phyloP scores from a whole-genome alignment of 768 basidiomycete genomes.

The Collybia sp. region DNA sequence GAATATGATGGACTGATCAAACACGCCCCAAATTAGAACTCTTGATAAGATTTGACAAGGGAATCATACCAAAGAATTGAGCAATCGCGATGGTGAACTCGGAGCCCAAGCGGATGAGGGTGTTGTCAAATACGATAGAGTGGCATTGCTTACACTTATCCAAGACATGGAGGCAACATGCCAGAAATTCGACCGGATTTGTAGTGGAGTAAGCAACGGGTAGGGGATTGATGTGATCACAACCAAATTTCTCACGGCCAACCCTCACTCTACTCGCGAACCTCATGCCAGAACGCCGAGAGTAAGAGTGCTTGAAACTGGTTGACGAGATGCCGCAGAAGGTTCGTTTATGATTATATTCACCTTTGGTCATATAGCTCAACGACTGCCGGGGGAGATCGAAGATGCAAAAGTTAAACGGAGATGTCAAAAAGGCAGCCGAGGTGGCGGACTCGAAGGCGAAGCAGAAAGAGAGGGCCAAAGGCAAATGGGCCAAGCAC shows the following conservation, averaged over 20 bases:
- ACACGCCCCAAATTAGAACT: no score
- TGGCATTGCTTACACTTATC: no score
- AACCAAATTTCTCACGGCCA: no score
- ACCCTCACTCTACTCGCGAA: no score
- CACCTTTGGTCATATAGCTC: slow-evolving; percentile 2
- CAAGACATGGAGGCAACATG: no score
- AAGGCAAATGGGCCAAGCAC: slow-evolving; percentile 35
- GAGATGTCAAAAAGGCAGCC: slow-evolving; percentile 66
- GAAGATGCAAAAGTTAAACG: slow-evolving; percentile 70
- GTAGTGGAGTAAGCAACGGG: slow-evolving; percentile 93
- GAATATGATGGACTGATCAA: no score
- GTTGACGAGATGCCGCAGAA: slow-evolving; percentile 80
- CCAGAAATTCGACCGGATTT: no score
- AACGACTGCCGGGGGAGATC: slow-evolving; percentile 47
- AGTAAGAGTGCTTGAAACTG: slow-evolving; percentile 91
- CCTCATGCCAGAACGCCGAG: slow-evolving; percentile 86
- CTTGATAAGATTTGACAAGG: no score
- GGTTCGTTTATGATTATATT: slow-evolving; percentile 36
- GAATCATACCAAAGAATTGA: no score
- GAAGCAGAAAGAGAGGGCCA: slow-evolving; percentile 81
- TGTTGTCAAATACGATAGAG: no score
- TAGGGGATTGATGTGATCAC: slow-evolving; percentile 99
- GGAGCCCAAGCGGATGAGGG: no score
- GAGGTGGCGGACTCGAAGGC: slow-evolving; percentile 81
- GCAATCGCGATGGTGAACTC: no score